A percentile compares a stretch with the other conserved stretches of the same genome.
These are phyloP conservation scores for Chenopodium berlandieri DNA, from an alignment of 148 eudicot species.

Conservation along the genomic window DNA sequence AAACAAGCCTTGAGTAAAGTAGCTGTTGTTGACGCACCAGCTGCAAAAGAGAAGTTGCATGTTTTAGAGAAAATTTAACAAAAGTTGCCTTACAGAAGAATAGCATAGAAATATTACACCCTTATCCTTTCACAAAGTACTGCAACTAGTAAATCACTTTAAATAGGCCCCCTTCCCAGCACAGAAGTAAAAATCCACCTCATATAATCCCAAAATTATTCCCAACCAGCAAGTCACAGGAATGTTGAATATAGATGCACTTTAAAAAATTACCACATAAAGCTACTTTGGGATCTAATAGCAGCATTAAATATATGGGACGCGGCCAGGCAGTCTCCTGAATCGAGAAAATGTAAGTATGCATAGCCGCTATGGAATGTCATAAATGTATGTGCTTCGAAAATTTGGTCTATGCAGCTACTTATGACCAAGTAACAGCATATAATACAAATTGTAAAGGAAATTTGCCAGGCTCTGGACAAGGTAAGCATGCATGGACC, in stretches of 20 bases:
- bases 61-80: neutral
- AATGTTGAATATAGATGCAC: neutral
- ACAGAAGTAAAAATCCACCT: neutral
- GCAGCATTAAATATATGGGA: neutral
- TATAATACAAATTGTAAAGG: neutral
- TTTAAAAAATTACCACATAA: too few relatives aligned
- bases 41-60: conserved; percentile 32
- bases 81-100: neutral
- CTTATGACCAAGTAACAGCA: too few relatives aligned
- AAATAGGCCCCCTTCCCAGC: neutral
- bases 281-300: neutral
- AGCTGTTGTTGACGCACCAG: conserved; percentile 57
- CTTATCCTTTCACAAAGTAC: neutral
- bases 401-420: too few relatives aligned
- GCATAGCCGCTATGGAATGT: neutral
- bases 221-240: neutral
- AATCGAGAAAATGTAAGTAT: too few relatives aligned
- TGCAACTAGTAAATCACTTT: neutral
- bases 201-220: neutral
- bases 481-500: neutral
- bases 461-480: neutral
- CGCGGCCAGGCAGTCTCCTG: neutral
- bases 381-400: too few relatives aligned
- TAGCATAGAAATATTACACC: neutral
- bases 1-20: conserved; percentile 64